Conservation (phyloP, 331 rosid genomes). For the Quercus tomentella region DNA sequence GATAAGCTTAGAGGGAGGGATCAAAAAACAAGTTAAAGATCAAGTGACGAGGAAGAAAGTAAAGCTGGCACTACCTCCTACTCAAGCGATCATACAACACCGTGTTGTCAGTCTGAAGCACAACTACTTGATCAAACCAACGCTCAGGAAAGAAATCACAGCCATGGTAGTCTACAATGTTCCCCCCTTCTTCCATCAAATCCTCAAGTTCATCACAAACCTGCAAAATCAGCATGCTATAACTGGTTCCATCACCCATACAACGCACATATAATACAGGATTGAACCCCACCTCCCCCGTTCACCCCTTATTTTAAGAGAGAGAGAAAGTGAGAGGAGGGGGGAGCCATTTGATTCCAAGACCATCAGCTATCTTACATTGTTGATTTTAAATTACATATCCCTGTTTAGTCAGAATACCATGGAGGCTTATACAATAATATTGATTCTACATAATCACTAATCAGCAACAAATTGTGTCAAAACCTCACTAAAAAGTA, state of each 20-base stretch:
- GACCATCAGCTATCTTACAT: not conserved
- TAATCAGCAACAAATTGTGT: not conserved
- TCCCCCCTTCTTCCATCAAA: slow-evolving; percentile 77
- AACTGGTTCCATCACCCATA: not conserved
- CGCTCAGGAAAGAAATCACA: slow-evolving; percentile 92
- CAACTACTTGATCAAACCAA: slow-evolving; percentile 84
- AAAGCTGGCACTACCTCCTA: slow-evolving; percentile 40
- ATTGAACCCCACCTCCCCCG: too few relatives aligned
- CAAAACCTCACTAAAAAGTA: not conserved
- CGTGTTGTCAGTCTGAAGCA: slow-evolving; percentile 76
- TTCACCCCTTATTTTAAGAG: too few relatives aligned
- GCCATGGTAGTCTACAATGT: slow-evolving; percentile 80
- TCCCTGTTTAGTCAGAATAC: not conserved
- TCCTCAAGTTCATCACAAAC: slow-evolving; percentile 90
- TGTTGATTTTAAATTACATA: not conserved
- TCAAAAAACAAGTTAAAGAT: not conserved
- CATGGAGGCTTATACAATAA: not conserved
- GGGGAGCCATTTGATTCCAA: too few relatives aligned
- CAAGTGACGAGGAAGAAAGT: not conserved
- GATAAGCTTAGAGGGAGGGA: not conserved
- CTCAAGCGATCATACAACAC: slow-evolving; percentile 71
- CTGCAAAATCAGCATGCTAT: slow-evolving; percentile 28
- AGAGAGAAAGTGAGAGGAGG: too few relatives aligned
- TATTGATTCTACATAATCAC: not conserved
- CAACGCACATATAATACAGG: not conserved